Evolutionary conservation across 345 rosid species (phyloP).

Genomic region (Euphorbia tirucalli): DNA sequence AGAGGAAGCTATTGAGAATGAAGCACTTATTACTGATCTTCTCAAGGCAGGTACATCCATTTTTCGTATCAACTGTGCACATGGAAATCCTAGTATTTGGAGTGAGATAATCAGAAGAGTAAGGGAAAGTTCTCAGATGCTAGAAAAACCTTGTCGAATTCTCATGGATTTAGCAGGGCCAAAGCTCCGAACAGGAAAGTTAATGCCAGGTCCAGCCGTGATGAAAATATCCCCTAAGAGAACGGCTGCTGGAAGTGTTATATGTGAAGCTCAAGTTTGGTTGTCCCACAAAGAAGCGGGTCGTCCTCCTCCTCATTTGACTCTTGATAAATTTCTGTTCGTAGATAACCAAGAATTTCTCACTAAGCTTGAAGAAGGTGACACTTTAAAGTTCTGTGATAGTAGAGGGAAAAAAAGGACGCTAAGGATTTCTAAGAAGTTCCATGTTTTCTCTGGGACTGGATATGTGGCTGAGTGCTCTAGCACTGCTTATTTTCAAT

Average conservation of each 20-base stretch:
- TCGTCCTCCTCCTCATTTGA: conserved; percentile 52
- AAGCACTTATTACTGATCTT: conserved; percentile 45
- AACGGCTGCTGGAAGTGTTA: conserved; percentile 53
- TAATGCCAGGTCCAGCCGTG: conserved; percentile 60
- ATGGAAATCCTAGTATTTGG: conserved; percentile 58
- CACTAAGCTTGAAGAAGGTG: conserved; percentile 43
- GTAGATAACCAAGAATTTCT: conserved; percentile 45
- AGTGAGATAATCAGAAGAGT: conserved; percentile 59
- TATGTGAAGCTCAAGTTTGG: conserved; percentile 58
- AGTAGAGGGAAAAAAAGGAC: conserved; percentile 57
- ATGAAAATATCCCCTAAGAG: conserved; percentile 55
- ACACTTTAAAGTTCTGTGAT: conserved; percentile 46
- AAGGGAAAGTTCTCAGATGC: conserved; percentile 48
- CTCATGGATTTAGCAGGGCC: conserved; percentile 84
- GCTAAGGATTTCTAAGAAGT: conserved; percentile 41
- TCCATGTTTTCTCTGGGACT: conserved; percentile 49
- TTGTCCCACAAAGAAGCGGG: conserved; percentile 45
- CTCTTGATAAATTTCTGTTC: conserved; percentile 46
- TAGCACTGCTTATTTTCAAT: conserved; percentile 52
- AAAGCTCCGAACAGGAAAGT: conserved; percentile 56
- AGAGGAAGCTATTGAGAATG: conserved; percentile 52
- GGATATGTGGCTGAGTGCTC: conserved; percentile 58
- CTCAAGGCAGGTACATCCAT: conserved; percentile 52
- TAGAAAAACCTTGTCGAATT: conserved; percentile 60
- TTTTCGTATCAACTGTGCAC: conserved; percentile 70